Conservation (phyloP, 2,329 filamentous ascomycete genomes). For the Eutypella sp. region DNA sequence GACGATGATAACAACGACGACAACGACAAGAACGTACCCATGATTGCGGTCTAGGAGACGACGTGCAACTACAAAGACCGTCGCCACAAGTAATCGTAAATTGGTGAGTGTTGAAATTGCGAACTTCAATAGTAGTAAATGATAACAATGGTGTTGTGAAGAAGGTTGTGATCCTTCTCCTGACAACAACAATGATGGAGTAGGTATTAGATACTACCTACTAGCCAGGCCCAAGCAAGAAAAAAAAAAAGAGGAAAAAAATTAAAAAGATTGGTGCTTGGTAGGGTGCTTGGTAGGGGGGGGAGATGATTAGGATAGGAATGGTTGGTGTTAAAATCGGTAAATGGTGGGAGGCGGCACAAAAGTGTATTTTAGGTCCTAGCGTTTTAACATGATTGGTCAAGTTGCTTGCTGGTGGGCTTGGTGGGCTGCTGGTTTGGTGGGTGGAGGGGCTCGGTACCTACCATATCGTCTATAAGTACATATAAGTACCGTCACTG, state of each 20-base stretch:
- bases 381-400: neutral
- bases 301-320: no score
- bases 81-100: slow-evolving; percentile 18
- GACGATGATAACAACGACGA: no score
- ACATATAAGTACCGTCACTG: no score
- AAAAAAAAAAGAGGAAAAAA: no score
- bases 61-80: slow-evolving; percentile 21
- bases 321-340: neutral
- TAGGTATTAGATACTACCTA: no score
- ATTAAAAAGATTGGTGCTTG: neutral
- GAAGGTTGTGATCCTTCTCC: no score
- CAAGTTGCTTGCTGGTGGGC: no score
- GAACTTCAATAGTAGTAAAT: neutral
- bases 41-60: slow-evolving; percentile 48
- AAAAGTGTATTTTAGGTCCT: neutral
- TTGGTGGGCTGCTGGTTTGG: no score
- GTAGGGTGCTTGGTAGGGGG: neutral
- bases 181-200: no score
- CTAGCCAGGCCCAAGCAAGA: neutral
- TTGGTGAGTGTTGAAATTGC: slow-evolving; percentile 8
- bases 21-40: slow-evolving; percentile 55
- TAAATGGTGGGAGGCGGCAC: neutral
- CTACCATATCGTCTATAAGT: no score
- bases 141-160: neutral
- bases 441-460: no score